Base-by-base conservation (phyloP, 208 protist species). In the Trypanosoma grayi region DNA sequence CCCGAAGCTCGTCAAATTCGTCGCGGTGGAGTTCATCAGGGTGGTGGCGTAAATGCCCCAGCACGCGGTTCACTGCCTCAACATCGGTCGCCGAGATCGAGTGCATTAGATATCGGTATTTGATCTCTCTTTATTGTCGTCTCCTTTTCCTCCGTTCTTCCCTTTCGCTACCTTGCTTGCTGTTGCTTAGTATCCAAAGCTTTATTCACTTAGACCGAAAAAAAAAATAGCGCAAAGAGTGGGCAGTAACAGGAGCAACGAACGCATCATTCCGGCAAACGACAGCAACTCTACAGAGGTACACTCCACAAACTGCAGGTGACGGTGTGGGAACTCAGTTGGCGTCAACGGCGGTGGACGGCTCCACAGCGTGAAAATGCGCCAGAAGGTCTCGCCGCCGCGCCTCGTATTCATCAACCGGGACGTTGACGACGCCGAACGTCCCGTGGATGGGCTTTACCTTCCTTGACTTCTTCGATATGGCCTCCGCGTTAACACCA, bases 391-490 rank as follows among this genome's bases (percentile, higher is more conserved):
- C 31, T 9, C 45, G 18, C 46, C 70, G 72, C 27, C 74, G 75
- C 39, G 57, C 69, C 0, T 89, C 73, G 62, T 95, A 86, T 36
- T 75, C 78, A 8, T 87, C 77, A 8, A 59, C 20, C 4, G 66
- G 66, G n/a, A 95, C 85, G 54, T 87, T 95, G 28, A 95, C 83
- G 9, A 83, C 43, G 7, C 89, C 89, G 74, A 95, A 95, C 10
- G 72, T 67, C 1, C 89, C 89, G 36, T 85, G 70, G 4, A 88
- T 66, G 4, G 74, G 57, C 63, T 83, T 77, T n/a, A 33, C 33
- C 37, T 67, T 62, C 30, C 55, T 74, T 22, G 28, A 59, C 47
- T 60, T 73, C 51, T 71, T 73, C 22, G 45, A 52, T 48, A 70
- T 63, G 11, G 36, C 41, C 30, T 66, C 60, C 7, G 70, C 70